Evolutionary conservation across 2,329 filamentous ascomycete species (phyloP).

Genomic region (Orbilia oligospora): DNA sequence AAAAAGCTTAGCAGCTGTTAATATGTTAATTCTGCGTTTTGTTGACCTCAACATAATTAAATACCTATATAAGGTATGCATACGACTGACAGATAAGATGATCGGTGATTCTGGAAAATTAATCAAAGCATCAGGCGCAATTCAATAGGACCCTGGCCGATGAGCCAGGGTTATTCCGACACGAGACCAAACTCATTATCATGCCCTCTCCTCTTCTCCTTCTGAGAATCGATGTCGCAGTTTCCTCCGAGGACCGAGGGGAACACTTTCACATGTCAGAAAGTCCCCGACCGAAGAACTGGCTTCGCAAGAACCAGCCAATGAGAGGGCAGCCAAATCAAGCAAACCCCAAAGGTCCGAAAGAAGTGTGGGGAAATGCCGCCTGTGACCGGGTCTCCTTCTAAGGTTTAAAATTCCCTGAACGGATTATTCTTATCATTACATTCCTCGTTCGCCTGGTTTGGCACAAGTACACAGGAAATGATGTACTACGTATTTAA

Average conservation of each 20-base stretch:
- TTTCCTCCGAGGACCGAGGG: constrained; percentile 57
- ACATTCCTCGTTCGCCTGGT: background rate
- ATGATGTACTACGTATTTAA: no score
- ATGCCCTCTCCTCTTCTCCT: constrained; percentile 18
- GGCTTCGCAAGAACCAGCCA: constrained; percentile 5
- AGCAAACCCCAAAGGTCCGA: constrained; percentile 34
- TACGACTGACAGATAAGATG: no score
- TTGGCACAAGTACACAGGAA: constrained; percentile 4
- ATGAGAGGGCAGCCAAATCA: constrained; percentile 38
- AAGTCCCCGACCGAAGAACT: background rate
- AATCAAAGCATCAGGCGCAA: background rate
- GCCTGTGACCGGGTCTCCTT: constrained; percentile 14
- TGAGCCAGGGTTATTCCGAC: constrained; percentile 2
- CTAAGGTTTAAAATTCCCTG: constrained; percentile 8
- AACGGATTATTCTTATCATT: no score
- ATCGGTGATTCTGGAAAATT: background rate
- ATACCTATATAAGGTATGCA: no score
- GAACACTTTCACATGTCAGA: constrained; percentile 52
- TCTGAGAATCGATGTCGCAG: no score
- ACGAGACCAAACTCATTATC: constrained; percentile 6
- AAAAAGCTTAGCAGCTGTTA: no score
- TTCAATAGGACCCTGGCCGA: background rate
- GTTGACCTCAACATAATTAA: no score
- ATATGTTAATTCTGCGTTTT: no score
- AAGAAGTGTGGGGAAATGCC: constrained; percentile 54